Evolutionary conservation across 2,329 filamentous ascomycete species (phyloP), one percentile per base, ranked within the genome.

Genomic region (Cryphonectria nitschkei): DNA sequence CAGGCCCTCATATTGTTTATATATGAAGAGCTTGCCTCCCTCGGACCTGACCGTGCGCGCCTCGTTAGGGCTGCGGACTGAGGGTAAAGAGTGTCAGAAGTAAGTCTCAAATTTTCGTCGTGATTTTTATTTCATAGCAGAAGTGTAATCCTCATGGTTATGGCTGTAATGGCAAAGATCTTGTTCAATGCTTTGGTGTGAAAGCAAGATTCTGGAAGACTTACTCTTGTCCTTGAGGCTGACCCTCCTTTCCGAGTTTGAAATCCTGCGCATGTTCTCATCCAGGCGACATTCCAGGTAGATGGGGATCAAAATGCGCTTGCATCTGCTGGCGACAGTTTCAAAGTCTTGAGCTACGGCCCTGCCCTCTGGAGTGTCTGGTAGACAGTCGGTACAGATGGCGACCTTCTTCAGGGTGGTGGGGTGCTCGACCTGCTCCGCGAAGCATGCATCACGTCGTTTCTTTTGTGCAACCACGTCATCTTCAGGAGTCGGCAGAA

Each of bases 341-440:
- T 75, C 75, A 11, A 78, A 78, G 6, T 75, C 74, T 26, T 46
- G 72, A 1, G 78, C 74, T 6, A 73, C 68, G 14, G 70, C 68
- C 1, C 73, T 74, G 7, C 78, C 79, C 19, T 65, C 60, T 2
- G 69, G 71, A 8, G 75, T 77, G 68, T 77, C 75, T 41, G 76
- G 74, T 9, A 74, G 73, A 73, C 74, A 78, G 72, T 77, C 74
- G 14, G 78, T 77, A 52, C 79, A 76, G 64, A 80, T 74, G 65
- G 76, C 73, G 37, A 76, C 68, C 66, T 76, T 75, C 43, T 67
- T 16, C 16, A 68, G 41, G 32, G 76, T 73, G 32, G 56, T 43
- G 1, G 74, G 74, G 43, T 71, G 70, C 26, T 75, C 60, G 39
- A 80, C 75, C 50, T 77, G 74, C 39, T 73, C 72, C 37, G 68